A percentile compares a stretch with the other conserved stretches of the same genome.
These are phyloP conservation scores for Wickerhamiella hasegawae DNA, from an alignment of 805 yeast genomes.

Conservation along the genomic window DNA sequence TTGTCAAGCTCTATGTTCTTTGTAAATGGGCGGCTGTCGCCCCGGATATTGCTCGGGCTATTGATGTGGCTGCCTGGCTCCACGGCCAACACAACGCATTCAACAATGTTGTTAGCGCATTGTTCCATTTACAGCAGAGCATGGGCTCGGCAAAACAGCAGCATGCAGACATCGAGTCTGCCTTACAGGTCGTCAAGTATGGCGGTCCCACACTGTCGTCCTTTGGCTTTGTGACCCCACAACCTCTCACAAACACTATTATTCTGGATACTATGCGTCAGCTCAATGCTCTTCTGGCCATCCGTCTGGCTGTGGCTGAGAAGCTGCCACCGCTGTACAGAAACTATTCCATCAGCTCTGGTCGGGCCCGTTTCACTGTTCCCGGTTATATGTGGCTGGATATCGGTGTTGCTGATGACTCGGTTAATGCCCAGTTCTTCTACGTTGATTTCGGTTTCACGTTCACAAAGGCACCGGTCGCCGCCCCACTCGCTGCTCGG, in stretches of 20 bases:
- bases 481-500: slow-evolving; percentile 22
- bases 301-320: slow-evolving; percentile 51
- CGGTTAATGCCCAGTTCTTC: slow-evolving; percentile 49
- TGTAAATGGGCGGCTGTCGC: slow-evolving; percentile 77
- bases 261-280: slow-evolving; percentile 47
- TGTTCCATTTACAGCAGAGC: slow-evolving; percentile 54
- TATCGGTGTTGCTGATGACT: slow-evolving; percentile 55
- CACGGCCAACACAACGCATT: slow-evolving; percentile 61
- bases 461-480: slow-evolving; percentile 14
- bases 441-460: slow-evolving; percentile 58
- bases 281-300: slow-evolving; percentile 55
- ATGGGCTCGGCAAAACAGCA: slow-evolving; percentile 80
- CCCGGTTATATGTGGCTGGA: slow-evolving; percentile 56
- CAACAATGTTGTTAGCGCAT: slow-evolving; percentile 44
- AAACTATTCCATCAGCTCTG: slow-evolving; percentile 53
- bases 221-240: slow-evolving; percentile 36
- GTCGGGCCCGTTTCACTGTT: slow-evolving; percentile 52
- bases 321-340: slow-evolving; percentile 47
- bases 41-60: slow-evolving; percentile 52
- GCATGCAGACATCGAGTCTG: slow-evolving; percentile 77
- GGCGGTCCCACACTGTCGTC: slow-evolving; percentile 66
- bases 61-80: slow-evolving; percentile 80
- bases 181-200: slow-evolving; percentile 63
- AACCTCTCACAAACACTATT: slow-evolving; percentile 36
- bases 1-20: slow-evolving; percentile 67